Conservation (phyloP, 768 basidiomycete genomes). For the Lentinula sp. region DNA sequence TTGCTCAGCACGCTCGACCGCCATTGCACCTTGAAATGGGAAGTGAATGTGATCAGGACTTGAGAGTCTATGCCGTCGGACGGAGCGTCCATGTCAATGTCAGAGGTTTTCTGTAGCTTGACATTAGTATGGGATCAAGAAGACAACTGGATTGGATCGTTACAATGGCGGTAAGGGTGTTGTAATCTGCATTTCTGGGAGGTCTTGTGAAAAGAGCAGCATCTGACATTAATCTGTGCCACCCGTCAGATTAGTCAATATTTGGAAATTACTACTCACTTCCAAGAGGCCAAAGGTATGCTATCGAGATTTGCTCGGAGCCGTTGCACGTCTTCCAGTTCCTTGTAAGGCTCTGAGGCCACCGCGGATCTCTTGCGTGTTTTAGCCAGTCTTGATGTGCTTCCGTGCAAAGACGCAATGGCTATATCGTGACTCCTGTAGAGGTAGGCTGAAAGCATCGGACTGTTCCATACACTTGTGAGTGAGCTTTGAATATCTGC, state of each 20-base stretch:
- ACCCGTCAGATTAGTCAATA: conserved; percentile 3
- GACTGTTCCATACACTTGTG: conserved; percentile 45
- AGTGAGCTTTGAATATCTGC: conserved; percentile 23
- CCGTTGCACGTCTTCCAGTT: conserved; percentile 36
- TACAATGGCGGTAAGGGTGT: conserved; percentile 42
- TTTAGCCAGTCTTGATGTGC: conserved; percentile 23
- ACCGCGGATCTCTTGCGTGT: conserved; percentile 22
- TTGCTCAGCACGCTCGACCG: conserved; percentile 52
- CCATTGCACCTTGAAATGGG: conserved; percentile 60
- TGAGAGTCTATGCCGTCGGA: conserved; percentile 18
- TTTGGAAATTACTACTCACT: conserved; percentile 32
- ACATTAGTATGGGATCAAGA: not conserved
- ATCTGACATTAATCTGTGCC: conserved; percentile 40
- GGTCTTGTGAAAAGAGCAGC: conserved; percentile 59
- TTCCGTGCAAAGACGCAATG: conserved; percentile 25
- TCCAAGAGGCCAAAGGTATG: conserved; percentile 53
- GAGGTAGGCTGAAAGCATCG: conserved; percentile 52
- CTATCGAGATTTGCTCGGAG: conserved; percentile 48
- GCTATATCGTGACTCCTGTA: conserved; percentile 44
- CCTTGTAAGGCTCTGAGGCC: conserved; percentile 27
- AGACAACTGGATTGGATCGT: conserved; percentile 6
- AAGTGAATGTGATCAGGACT: conserved; percentile 51
- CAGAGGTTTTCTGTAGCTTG: conserved; percentile 11
- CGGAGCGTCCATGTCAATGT: conserved; percentile 16
- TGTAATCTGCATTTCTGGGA: conserved; percentile 61